phyloP scores from a whole-genome alignment of 2,329 filamentous ascomycete genomes.

The Sporothrix curviconia region DNA sequence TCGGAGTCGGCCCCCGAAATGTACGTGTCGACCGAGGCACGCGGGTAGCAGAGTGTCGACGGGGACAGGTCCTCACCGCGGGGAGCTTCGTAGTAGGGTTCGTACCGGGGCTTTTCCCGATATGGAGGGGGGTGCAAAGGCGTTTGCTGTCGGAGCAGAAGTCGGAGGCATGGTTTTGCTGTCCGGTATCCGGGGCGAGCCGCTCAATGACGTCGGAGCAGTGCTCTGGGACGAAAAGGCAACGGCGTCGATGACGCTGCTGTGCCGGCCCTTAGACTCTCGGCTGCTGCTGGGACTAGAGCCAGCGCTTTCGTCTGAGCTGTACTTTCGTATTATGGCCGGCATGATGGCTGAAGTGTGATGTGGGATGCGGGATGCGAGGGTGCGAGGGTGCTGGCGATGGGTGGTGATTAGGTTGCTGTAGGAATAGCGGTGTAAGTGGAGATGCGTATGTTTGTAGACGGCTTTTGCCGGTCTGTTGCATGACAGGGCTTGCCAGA shows the following conservation, averaged over 20 bases:
- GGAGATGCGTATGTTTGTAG: no score
- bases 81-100: slow-evolving; percentile 12
- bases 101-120: neutral
- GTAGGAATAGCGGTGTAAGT: neutral
- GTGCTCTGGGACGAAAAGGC: slow-evolving; percentile 36
- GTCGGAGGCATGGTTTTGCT: slow-evolving; percentile 26
- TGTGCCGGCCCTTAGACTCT: slow-evolving; percentile 32
- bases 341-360: slow-evolving; percentile 20
- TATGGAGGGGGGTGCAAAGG: neutral
- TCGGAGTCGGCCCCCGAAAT: slow-evolving; percentile 63
- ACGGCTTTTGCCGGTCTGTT: neutral
- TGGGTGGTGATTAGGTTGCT: neutral
- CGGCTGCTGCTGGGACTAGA: slow-evolving; percentile 20
- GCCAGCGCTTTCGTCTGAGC: slow-evolving; percentile 21
- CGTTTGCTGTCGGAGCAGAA: neutral
- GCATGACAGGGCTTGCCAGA: neutral
- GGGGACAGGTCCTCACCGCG: slow-evolving; percentile 33
- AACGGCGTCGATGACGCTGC: slow-evolving; percentile 38
- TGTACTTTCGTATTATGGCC: slow-evolving; percentile 31
- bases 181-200: slow-evolving; percentile 33
- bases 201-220: slow-evolving; percentile 38
- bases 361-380: neutral
- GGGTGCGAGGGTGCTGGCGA: neutral
- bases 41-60: slow-evolving; percentile 38
- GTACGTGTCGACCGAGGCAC: slow-evolving; percentile 70